These are phyloP conservation scores for Calocera viscosa DNA, from an alignment of 768 basidiomycete genomes.

Conservation along the genomic window DNA sequence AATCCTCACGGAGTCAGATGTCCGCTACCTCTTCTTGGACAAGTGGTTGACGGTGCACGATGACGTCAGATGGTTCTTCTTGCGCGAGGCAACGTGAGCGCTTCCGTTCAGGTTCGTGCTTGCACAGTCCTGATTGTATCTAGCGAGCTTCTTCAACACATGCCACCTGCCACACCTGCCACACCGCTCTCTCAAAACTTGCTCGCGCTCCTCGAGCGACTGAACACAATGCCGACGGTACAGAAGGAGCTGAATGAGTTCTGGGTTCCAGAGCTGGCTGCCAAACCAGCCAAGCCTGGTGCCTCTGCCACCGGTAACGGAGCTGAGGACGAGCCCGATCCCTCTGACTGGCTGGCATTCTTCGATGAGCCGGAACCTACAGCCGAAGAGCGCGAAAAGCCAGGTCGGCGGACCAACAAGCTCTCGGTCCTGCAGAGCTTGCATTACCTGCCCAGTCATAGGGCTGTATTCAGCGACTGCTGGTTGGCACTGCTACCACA, in stretches of 20 bases:
- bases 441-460: conserved; percentile 63
- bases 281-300: conserved; percentile 43
- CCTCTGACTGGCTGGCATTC: conserved; percentile 63
- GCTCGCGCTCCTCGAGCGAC: conserved; percentile 50
- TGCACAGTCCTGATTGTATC: too few species aligned
- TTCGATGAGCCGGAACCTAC: conserved; percentile 49
- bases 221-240: conserved; percentile 64
- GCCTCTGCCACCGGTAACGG: conserved; percentile 24
- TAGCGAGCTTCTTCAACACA: conserved; percentile 25
- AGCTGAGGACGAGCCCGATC: conserved; percentile 15
- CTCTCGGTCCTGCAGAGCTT: conserved; percentile 66
- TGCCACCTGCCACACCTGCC: conserved; percentile 20
- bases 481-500: conserved; percentile 64
- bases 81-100: conserved; percentile 53
- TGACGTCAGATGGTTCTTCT: conserved; percentile 81
- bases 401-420: conserved; percentile 40
- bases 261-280: conserved; percentile 61
- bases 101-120: too few species aligned
- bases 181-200: conserved; percentile 37
- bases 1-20: conserved; percentile 30
- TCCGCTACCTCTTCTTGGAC: conserved; percentile 49
- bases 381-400: conserved; percentile 29
- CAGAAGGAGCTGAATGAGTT: conserved; percentile 56
- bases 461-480: conserved; percentile 65
- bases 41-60: conserved; percentile 68